Evolutionary conservation across 352 stramenopile genomes (phyloP).

Genomic region (Pythium utonaiense): DNA sequence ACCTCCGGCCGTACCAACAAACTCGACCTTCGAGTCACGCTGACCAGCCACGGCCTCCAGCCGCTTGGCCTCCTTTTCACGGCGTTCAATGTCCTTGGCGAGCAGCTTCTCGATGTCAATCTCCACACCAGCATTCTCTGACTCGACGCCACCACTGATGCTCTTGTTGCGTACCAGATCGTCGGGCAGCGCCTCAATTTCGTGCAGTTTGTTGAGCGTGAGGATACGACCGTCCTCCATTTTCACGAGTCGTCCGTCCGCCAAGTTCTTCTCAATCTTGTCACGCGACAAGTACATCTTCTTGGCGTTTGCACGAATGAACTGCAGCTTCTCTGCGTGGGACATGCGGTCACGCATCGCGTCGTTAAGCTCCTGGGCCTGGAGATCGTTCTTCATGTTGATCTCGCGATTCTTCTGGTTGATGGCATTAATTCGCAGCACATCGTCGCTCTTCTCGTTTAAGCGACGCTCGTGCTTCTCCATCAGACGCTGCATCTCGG

Average conservation of each 20-base stretch:
- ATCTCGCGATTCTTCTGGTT: conserved; percentile 77
- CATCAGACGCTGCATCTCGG: conserved; percentile 54
- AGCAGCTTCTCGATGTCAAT: conserved; percentile 77
- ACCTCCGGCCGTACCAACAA: conserved; percentile 36
- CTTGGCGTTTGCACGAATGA: conserved; percentile 78
- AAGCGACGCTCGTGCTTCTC: conserved; percentile 66
- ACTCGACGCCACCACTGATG: conserved; percentile 27
- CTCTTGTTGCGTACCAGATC: conserved; percentile 55
- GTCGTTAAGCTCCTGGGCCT: conserved; percentile 67
- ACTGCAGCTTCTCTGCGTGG: conserved; percentile 77
- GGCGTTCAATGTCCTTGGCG: conserved; percentile 60
- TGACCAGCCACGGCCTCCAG: conserved; percentile 22
- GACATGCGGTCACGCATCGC: conserved; percentile 80
- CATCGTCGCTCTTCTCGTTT: conserved; percentile 75
- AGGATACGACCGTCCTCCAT: conserved; percentile 75
- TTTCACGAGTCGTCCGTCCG: conserved; percentile 67
- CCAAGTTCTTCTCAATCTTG: conserved; percentile 82
- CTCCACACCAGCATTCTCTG: conserved; percentile 35
- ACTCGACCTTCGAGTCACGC: conserved; percentile 54
- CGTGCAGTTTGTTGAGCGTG: conserved; percentile 82
- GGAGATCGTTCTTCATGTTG: conserved; percentile 82
- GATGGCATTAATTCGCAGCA: conserved; percentile 84
- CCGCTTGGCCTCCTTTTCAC: conserved; percentile 43
- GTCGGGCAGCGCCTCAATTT: conserved; percentile 77
- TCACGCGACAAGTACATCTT: conserved; percentile 83